phyloP scores from a whole-genome alignment of 345 rosid genomes.

The Citrus reticulata region DNA sequence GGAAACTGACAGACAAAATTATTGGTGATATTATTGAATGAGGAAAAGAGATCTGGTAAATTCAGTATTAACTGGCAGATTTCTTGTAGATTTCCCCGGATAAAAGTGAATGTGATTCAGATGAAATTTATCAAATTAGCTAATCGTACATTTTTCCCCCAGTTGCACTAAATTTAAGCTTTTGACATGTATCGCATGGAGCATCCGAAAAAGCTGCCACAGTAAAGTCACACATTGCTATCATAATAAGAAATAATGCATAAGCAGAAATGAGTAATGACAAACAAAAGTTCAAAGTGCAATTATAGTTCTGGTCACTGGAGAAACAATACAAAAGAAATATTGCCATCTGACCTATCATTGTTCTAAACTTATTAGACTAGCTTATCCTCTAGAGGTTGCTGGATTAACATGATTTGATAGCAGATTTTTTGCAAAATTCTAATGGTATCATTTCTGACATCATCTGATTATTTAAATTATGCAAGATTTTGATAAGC shows the following conservation, averaged over 20 bases:
- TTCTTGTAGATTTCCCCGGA: background rate
- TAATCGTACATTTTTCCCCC: background rate
- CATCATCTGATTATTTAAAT: background rate
- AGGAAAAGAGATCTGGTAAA: background rate
- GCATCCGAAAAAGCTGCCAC: background rate
- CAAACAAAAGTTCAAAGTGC: background rate
- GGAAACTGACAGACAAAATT: background rate
- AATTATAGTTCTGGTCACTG: background rate
- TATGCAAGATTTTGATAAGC: background rate
- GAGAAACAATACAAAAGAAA: background rate
- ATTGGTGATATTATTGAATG: background rate
- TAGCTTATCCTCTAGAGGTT: background rate
- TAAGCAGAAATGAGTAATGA: background rate
- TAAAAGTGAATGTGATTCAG: background rate
- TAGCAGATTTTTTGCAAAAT: background rate
- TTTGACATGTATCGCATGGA: background rate
- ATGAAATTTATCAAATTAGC: background rate
- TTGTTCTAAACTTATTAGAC: background rate
- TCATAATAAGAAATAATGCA: background rate
- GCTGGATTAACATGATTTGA: background rate
- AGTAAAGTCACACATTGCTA: background rate
- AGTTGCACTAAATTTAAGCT: background rate
- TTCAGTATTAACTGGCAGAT: background rate
- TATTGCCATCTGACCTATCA: background rate
- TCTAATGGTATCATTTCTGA: background rate